Evolutionary conservation across 1,284 basidiomycete genomes (phyloP), one percentile per base, ranked within the genome.

Genomic region (Pseudomicrostroma phylloplanum): DNA sequence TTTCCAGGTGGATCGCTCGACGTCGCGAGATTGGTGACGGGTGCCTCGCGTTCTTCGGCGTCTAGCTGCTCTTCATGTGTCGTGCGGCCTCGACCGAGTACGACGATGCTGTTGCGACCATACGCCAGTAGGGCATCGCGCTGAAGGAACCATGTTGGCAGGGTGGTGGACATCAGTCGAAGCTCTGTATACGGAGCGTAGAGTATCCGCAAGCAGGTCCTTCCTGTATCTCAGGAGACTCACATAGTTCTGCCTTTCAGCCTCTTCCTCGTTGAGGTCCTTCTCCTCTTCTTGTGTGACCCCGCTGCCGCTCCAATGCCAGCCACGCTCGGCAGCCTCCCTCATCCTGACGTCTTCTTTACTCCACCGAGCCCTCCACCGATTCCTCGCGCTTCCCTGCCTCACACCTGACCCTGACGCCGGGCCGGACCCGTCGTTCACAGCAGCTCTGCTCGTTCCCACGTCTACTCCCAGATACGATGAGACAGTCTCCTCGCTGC

Each of bases 21-120:
- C 6, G 51, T 25, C 13, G 51, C 51, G n/a, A 26, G 7, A 19
- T 54, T 21, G n/a, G 17, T 54, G 13, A 25, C 51, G 25, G 13
- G 21, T 15, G 51, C 51, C 13, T 54, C 51, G n/a, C 51, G 51
- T 6, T 54, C 51, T 54, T 54, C 51, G 19, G 19, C 21, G 13
- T 54, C 51, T 2, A 15, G 17, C 15, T 23, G 17, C 8, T 54
- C 51, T 54, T 54, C 51, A 6, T 21, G 21, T 13, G 21, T 54
- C 7, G 51, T 54, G 26, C 51, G 51, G 51, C 51, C 51, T 25
- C 51, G 51, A 6, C 51, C 51, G 6, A 54, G 51, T 3, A 54
- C 21, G 17, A 25, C 21, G 21, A 54, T 17, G 17, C 13, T 26
- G 17, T 17, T 19, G 51, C 51, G 51, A 15, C 51, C 51, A 54